These are phyloP conservation scores for Cercophora samala DNA, from an alignment of 495 filamentous ascomycete genomes.

Conservation along the genomic window DNA sequence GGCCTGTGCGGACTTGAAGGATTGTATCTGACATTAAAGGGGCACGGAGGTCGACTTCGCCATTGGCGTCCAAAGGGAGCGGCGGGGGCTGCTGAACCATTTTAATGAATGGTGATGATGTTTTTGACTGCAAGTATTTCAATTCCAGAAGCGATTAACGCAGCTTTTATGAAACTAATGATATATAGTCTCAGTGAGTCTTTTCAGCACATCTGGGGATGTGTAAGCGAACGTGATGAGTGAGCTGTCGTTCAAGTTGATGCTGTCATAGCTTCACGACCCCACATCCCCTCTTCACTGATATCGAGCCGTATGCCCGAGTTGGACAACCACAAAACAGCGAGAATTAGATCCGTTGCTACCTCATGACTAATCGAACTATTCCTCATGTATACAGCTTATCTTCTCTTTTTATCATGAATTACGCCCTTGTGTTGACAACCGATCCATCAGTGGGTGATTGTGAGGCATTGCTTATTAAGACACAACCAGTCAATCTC, in stretches of 20 bases:
- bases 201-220: neutral
- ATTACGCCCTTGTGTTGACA: no score
- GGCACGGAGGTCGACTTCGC: slow-evolving; percentile 36
- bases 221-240: neutral
- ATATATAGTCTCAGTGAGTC: neutral
- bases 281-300: neutral
- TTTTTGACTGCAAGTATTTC: neutral
- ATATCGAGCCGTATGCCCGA: neutral
- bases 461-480: neutral
- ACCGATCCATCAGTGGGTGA: neutral
- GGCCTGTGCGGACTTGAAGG: slow-evolving; percentile 51
- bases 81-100: slow-evolving; percentile 5
- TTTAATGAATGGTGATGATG: neutral
- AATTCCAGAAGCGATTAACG: neutral
- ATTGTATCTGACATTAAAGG: slow-evolving; percentile 45
- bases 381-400: neutral
- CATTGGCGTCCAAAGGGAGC: neutral
- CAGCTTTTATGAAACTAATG: neutral
- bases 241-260: neutral
- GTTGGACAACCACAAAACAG: neutral
- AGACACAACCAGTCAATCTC: neutral
- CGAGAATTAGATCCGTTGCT: neutral
- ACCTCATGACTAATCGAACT: neutral
- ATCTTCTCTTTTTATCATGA: neutral
- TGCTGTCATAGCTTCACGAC: neutral